These are phyloP conservation scores for Dothidotthia symphoricarpi DNA, from an alignment of 2,329 filamentous ascomycete species.

Conservation along the genomic window DNA sequence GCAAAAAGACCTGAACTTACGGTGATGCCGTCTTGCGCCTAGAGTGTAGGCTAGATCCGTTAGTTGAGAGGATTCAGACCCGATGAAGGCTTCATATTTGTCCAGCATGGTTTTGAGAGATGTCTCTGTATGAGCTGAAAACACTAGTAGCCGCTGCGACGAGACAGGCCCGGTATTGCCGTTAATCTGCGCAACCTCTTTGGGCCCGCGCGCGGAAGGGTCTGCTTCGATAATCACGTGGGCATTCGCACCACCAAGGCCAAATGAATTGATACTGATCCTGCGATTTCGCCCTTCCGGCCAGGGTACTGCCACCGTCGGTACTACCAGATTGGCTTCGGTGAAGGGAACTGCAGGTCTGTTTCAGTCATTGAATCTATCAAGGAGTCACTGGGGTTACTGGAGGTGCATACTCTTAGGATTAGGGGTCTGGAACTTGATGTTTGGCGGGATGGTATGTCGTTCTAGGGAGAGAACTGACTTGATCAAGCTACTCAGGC, in stretches of 20 bases:
- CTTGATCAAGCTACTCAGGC: conserved; percentile 36
- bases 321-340: conserved; percentile 9
- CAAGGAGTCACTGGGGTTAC: too few relatives aligned
- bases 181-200: background rate
- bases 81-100: conserved; percentile 2
- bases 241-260: conserved; percentile 13
- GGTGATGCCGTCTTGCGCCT: conserved; percentile 9
- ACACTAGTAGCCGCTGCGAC: conserved; percentile 10
- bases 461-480: conserved; percentile 41
- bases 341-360: too few relatives aligned
- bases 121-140: conserved; percentile 16
- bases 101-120: conserved; percentile 7
- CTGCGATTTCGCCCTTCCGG: conserved; percentile 6
- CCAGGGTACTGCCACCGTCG: conserved; percentile 7
- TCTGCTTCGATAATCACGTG: conserved; percentile 15
- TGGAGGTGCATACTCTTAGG: conserved; percentile 8
- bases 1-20: too few relatives aligned
- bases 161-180: background rate
- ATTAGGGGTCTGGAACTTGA: conserved; percentile 17
- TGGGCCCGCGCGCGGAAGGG: conserved; percentile 1
- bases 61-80: background rate
- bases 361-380: too few relatives aligned
- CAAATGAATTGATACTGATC: conserved; percentile 16
- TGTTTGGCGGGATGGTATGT: conserved; percentile 28
- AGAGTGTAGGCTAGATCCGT: conserved; percentile 18